These are phyloP conservation scores for Leptomonas pyrrhocoris DNA, from an alignment of 208 protist species.

Conservation along the genomic window DNA sequence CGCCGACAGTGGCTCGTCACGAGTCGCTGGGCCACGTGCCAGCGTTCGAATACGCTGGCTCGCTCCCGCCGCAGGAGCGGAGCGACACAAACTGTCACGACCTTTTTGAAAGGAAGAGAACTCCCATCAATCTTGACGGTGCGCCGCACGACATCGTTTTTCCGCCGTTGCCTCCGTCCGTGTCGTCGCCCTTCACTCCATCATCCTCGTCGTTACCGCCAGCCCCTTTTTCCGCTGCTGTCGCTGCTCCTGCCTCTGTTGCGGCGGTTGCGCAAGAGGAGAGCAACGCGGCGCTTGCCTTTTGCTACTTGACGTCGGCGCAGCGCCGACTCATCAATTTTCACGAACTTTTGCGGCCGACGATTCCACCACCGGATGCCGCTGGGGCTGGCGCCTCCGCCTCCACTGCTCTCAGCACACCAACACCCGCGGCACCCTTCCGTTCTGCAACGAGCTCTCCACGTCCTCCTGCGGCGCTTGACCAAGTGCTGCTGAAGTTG, in stretches of 20 bases:
- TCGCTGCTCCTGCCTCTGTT: neutral
- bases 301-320: conserved; percentile 27
- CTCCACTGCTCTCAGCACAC: neutral
- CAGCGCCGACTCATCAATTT: conserved; percentile 47
- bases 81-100: neutral
- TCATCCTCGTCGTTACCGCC: neutral
- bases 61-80: neutral
- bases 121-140: neutral
- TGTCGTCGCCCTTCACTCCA: neutral
- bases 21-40: neutral
- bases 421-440: neutral
- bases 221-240: neutral
- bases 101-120: neutral
- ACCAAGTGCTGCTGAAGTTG: conserved; percentile 15
- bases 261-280: neutral
- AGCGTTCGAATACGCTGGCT: neutral
- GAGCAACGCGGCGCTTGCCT: neutral
- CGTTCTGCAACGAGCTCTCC: neutral
- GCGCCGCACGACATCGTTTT: neutral
- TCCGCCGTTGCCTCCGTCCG: neutral
- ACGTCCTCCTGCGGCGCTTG: conserved; percentile 2
- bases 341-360: conserved; percentile 35
- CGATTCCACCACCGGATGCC: conserved; percentile 1
- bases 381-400: neutral
- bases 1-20: neutral